phyloP scores from a whole-genome alignment of 768 basidiomycete species.

The Antrodiella citrinella region DNA sequence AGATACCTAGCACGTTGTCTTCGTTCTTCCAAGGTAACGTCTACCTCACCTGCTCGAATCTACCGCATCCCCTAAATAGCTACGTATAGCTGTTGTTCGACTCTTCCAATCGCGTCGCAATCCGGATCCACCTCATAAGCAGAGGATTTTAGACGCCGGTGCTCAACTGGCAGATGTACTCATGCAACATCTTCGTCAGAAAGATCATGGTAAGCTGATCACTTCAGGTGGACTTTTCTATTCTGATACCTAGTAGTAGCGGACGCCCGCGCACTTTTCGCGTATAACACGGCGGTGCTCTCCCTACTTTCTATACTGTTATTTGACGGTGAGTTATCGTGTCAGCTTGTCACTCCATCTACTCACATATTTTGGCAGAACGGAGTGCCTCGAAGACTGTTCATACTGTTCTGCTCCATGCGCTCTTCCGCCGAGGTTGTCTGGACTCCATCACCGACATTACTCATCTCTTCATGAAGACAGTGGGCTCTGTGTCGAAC shows the following conservation, averaged over 20 bases:
- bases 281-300: slow-evolving; percentile 48
- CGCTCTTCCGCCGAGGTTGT: slow-evolving; percentile 67
- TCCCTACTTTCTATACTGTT: slow-evolving; percentile 43
- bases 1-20: slow-evolving; percentile 64
- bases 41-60: slow-evolving; percentile 1
- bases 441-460: slow-evolving; percentile 57
- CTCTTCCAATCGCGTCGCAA: slow-evolving; percentile 78
- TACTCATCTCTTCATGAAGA: slow-evolving; percentile 43
- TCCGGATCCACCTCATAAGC: slow-evolving; percentile 65
- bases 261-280: slow-evolving; percentile 35
- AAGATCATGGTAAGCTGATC: slow-evolving; percentile 47
- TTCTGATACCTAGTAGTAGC: slow-evolving; percentile 17
- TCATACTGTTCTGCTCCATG: slow-evolving; percentile 74
- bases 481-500: slow-evolving; percentile 47
- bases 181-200: slow-evolving; percentile 55
- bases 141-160: slow-evolving; percentile 68
- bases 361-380: slow-evolving; percentile 38
- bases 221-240: no score
- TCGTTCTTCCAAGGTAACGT: slow-evolving; percentile 79
- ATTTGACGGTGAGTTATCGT: slow-evolving; percentile 43
- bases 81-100: slow-evolving; percentile 68
- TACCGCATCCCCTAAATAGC: neutral
- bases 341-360: neutral
- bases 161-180: slow-evolving; percentile 64
- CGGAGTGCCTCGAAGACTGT: slow-evolving; percentile 65